Base-by-base conservation (phyloP, 192 early-diverging fungal species). In the Podila verticillata region DNA sequence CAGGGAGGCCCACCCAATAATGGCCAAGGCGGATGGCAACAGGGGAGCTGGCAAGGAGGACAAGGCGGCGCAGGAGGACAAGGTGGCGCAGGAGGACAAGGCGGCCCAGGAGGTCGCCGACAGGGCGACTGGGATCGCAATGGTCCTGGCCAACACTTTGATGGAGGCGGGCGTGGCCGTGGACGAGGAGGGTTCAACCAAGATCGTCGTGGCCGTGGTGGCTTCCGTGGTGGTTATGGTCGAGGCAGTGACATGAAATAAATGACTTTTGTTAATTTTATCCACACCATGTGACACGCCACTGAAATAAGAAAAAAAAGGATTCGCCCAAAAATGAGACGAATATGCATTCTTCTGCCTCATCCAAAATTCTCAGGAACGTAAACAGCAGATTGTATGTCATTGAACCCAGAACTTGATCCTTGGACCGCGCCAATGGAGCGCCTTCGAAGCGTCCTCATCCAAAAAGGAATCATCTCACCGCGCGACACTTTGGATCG, bases 121-220 rank as follows among this genome's bases (percentile, higher is more conserved):
- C 62, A 66, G 58, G 75, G 75, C 20, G 68, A 75, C 22, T 57
- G 72, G 19, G 65, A 59, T 26, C 39, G 44, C 13, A 57, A 65
- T 74, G 65, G 65, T 5, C 66, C 35, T 58, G 57, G 57, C 20
- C 49, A 61, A 4, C 74, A 77, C 8, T 77, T 77, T 61, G 74
- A 77, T 15, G 68, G 74, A 26, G 51, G 51, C 34, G 74, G 74
- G 9, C 68, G 75, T n/a, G 75, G 75, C 54, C 64, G 75, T 20
- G 75, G 75, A 17, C 69, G 75, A 20, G 75, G 75, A 10, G 75
- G 75, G 7, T 79, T 71, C 26, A 75, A 75, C 31, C 75, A 78
- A 48, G 75, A 78, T 54, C 75, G 75, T 17, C 63, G 75, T 24
- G 59, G 75, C 7, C 68, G 75, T 13, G 74, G 74, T 0, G 74